A percentile compares a stretch with the other conserved stretches of the same genome.
phyloP scores from a whole-genome alignment of 371 early-diverging fungal species.

The Gilbertella persicaria region DNA sequence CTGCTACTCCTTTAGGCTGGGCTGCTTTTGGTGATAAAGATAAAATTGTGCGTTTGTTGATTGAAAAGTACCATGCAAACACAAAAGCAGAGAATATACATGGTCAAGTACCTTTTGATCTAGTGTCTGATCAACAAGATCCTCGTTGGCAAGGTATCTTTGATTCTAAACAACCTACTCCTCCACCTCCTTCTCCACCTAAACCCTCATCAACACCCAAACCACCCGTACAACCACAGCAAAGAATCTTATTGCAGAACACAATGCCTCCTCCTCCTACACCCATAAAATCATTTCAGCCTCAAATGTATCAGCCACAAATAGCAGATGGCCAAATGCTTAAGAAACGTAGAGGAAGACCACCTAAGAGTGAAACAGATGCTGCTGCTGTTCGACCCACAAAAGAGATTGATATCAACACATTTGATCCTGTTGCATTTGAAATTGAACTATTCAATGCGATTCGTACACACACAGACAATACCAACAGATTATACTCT shows the following conservation, averaged over 20 bases:
- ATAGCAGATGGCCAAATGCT: constrained; percentile 2
- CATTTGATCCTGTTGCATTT: constrained; percentile 41
- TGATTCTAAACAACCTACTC: constrained; percentile 7
- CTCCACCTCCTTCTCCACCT: constrained; percentile 6
- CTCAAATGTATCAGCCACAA: background rate
- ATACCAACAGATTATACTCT: constrained; percentile 60
- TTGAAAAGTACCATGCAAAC: constrained; percentile 70
- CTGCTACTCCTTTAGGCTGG: constrained; percentile 88
- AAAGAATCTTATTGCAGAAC: constrained; percentile 1
- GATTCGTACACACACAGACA: constrained; percentile 43
- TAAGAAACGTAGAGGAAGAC: constrained; percentile 46
- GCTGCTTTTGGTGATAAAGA: constrained; percentile 79
- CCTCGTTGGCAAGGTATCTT: constrained; percentile 61
- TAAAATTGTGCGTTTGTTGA: constrained; percentile 54
- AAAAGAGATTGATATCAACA: constrained; percentile 32
- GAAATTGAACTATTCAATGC: constrained; percentile 45
- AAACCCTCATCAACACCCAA: constrained; percentile 7
- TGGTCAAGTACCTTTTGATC: constrained; percentile 73
- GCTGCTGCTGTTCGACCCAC: constrained; percentile 30
- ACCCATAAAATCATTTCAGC: background rate
- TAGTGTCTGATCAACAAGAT: constrained; percentile 65
- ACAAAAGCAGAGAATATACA: constrained; percentile 63
- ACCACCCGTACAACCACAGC: constrained; percentile 5
- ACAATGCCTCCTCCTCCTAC: background rate
- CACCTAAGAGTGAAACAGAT: constrained; percentile 47